Evolutionary conservation across 1,284 basidiomycete species (phyloP).

Genomic region (Ustilago curta): DNA sequence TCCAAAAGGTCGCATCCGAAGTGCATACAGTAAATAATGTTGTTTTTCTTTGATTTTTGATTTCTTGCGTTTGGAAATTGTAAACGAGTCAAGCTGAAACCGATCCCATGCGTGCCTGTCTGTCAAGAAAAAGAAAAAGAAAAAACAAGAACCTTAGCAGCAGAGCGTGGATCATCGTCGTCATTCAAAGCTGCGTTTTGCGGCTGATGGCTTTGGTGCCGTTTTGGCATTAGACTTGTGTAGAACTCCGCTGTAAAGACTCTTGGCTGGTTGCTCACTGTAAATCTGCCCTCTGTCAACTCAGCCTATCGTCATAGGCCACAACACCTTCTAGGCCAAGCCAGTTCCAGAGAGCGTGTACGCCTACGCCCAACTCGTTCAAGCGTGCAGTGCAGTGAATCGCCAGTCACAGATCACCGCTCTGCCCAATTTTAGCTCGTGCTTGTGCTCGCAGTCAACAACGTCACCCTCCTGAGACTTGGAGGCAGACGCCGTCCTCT

Average conservation of each 20-base stretch:
- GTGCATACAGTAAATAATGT: neutral
- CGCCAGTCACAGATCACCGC: too few relatives aligned
- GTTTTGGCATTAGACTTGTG: too few relatives aligned
- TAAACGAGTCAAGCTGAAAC: constrained; percentile 3
- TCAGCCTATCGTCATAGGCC: neutral
- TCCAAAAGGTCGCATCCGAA: neutral
- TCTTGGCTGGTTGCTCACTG: too few relatives aligned
- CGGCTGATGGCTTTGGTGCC: too few relatives aligned
- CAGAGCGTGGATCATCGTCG: constrained; percentile 1
- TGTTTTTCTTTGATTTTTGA: constrained; percentile 1
- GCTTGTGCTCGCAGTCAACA: constrained; percentile 5
- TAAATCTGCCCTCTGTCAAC: too few relatives aligned
- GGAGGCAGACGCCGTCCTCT: neutral
- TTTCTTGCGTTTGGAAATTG: too few relatives aligned
- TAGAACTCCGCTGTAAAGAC: too few relatives aligned
- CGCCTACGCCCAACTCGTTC: neutral
- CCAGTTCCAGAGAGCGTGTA: neutral
- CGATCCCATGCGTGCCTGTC: constrained; percentile 8
- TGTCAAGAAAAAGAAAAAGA: too few relatives aligned
- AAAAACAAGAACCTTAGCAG: too few relatives aligned
- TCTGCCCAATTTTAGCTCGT: neutral
- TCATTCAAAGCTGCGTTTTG: neutral
- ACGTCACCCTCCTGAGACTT: constrained; percentile 9
- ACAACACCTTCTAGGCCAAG: constrained; percentile 5
- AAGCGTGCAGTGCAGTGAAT: too few relatives aligned